Evolutionary conservation across 768 basidiomycete species (phyloP).

Genomic region (Dentipellis sp.): DNA sequence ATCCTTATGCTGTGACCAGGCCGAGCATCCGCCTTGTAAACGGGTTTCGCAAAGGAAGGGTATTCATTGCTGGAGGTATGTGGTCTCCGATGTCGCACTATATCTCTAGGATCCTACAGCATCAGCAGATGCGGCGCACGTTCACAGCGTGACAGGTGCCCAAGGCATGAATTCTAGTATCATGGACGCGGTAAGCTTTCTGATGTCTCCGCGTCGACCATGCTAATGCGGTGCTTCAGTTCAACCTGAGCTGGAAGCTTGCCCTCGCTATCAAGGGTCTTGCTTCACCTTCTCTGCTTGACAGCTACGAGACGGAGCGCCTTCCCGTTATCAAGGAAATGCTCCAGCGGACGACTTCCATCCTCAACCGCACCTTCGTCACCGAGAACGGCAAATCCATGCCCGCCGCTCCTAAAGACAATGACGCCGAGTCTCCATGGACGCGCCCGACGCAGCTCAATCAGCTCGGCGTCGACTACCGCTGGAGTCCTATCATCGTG

Average conservation of each 20-base stretch:
- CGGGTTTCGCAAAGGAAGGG: constrained; percentile 6
- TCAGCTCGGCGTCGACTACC: constrained; percentile 12
- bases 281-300: constrained; percentile 7
- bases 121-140: constrained; percentile 5
- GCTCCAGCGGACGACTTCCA: constrained; percentile 6
- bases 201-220: background rate
- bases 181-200: background rate
- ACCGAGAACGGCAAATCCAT: background rate
- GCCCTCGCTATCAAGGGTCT: constrained; percentile 10
- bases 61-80: constrained; percentile 15
- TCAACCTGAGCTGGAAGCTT: constrained; percentile 14
- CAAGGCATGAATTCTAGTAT: constrained; percentile 4
- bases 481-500: constrained; percentile 10
- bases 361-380: constrained; percentile 2
- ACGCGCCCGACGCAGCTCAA: background rate
- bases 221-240: background rate
- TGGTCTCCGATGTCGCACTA: background rate
- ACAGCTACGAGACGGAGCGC: constrained; percentile 12
- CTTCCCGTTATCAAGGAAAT: constrained; percentile 12
- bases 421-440: background rate
- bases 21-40: constrained; percentile 11
- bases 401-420: background rate
- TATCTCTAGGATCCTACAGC: constrained; percentile 10
- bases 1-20: background rate
- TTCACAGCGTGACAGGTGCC: background rate